phyloP scores from a whole-genome alignment of 1,284 basidiomycete genomes.

The Pseudozyma sp. region DNA sequence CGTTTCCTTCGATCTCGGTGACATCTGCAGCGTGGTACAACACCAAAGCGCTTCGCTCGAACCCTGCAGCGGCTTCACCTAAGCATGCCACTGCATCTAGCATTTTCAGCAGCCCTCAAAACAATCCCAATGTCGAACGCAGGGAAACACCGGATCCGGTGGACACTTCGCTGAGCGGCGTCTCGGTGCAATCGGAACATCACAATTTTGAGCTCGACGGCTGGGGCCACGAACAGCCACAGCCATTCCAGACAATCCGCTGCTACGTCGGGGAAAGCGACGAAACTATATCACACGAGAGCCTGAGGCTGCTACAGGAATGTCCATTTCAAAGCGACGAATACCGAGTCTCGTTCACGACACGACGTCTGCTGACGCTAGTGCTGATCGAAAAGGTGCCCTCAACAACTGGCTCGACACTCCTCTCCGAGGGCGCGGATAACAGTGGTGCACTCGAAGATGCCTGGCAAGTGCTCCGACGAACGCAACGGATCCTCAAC shows the following conservation, averaged over 20 bases:
- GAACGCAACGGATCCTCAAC: constrained; percentile 43
- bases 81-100: constrained; percentile 19
- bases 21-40: constrained; percentile 58
- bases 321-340: constrained; percentile 10
- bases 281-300: constrained; percentile 19
- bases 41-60: constrained; percentile 33
- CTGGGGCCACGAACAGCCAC: constrained; percentile 45
- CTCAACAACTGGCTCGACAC: not conserved
- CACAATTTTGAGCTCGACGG: constrained; percentile 55
- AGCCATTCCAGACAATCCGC: constrained; percentile 30
- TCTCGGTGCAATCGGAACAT: constrained; percentile 34
- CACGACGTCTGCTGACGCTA: constrained; percentile 36
- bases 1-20: constrained; percentile 53
- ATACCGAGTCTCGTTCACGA: constrained; percentile 30
- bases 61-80: constrained; percentile 14
- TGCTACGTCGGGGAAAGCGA: constrained; percentile 30
- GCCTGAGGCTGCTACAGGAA: constrained; percentile 13
- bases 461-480: constrained; percentile 39
- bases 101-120: constrained; percentile 12
- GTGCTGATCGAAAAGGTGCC: constrained; percentile 31
- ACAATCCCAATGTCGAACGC: constrained; percentile 3
- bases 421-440: not conserved
- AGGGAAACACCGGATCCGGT: constrained; percentile 5
- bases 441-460: constrained; percentile 13
- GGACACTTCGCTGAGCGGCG: constrained; percentile 24